phyloP scores from a whole-genome alignment of 192 early-diverging fungal genomes.

The Coemansia asiatica region DNA sequence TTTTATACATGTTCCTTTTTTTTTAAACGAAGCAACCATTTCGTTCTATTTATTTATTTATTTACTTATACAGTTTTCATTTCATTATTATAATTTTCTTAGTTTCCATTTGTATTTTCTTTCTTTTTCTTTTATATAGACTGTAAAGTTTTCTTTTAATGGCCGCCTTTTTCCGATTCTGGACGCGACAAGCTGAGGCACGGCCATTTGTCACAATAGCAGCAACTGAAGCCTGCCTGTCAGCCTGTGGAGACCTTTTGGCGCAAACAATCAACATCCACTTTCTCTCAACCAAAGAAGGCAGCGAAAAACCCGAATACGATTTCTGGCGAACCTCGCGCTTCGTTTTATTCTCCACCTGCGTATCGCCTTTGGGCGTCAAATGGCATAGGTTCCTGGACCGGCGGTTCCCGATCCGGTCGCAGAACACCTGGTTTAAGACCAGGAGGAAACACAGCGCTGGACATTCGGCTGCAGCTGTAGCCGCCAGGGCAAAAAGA shows the following conservation, averaged over 20 bases:
- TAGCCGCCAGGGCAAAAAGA: slow-evolving; percentile 25
- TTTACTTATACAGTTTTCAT: no score
- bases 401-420: slow-evolving; percentile 46
- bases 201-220: slow-evolving; percentile 55
- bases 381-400: slow-evolving; percentile 55
- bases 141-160: slow-evolving; percentile 9
- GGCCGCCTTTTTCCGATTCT: slow-evolving; percentile 55
- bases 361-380: slow-evolving; percentile 50
- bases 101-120: background rate
- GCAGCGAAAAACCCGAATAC: slow-evolving; percentile 17
- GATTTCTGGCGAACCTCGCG: slow-evolving; percentile 47
- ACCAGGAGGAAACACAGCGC: slow-evolving; percentile 20
- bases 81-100: background rate
- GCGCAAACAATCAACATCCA: slow-evolving; percentile 48
- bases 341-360: slow-evolving; percentile 48
- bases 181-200: slow-evolving; percentile 54
- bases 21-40: no score
- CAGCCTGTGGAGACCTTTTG: slow-evolving; percentile 52
- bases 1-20: no score
- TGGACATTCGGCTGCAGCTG: slow-evolving; percentile 7
- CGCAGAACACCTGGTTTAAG: slow-evolving; percentile 49
- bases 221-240: slow-evolving; percentile 50
- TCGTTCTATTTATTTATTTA: background rate
- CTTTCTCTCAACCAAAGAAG: slow-evolving; percentile 7
- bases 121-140: background rate